phyloP scores from a whole-genome alignment of 345 rosid genomes.

The Raphanus sativus region DNA sequence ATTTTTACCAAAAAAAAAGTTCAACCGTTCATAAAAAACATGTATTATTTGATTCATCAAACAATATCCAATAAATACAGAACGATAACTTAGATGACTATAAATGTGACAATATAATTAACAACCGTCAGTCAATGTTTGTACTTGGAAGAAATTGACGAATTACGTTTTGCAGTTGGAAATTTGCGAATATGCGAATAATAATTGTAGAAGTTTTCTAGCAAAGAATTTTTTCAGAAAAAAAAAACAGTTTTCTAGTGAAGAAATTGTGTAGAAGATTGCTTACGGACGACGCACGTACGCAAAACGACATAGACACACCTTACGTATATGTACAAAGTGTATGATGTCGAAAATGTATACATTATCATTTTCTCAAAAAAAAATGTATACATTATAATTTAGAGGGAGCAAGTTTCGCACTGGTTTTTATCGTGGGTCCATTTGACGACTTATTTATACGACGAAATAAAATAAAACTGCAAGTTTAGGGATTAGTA shows the following conservation, averaged over 20 bases:
- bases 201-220: not conserved
- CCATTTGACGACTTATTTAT: constrained; percentile 2
- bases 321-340: constrained; percentile 6
- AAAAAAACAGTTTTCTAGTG: not conserved
- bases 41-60: too few relatives aligned
- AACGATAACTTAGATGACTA: not conserved
- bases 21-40: too few relatives aligned
- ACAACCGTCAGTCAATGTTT: not conserved
- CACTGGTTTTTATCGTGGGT: constrained; percentile 6
- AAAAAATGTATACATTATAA: constrained; percentile 1
- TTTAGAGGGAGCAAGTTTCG: constrained; percentile 23
- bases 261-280: constrained; percentile 16
- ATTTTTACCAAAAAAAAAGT: too few relatives aligned
- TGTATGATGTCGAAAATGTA: constrained; percentile 13
- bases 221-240: not conserved
- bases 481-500: not conserved
- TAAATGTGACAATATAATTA: not conserved
- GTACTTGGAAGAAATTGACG: constrained; percentile 1
- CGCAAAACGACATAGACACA: constrained; percentile 30
- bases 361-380: not conserved
- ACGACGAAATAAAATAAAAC: not conserved
- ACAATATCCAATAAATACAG: not conserved
- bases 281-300: constrained; percentile 13
- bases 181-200: constrained; percentile 3
- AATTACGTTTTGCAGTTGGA: constrained; percentile 7